A percentile compares a stretch with the other conserved stretches of the same genome.
These are phyloP conservation scores for Arthrobotrys sinensis DNA, from an alignment of 2,329 filamentous ascomycete genomes.

Conservation along the genomic window DNA sequence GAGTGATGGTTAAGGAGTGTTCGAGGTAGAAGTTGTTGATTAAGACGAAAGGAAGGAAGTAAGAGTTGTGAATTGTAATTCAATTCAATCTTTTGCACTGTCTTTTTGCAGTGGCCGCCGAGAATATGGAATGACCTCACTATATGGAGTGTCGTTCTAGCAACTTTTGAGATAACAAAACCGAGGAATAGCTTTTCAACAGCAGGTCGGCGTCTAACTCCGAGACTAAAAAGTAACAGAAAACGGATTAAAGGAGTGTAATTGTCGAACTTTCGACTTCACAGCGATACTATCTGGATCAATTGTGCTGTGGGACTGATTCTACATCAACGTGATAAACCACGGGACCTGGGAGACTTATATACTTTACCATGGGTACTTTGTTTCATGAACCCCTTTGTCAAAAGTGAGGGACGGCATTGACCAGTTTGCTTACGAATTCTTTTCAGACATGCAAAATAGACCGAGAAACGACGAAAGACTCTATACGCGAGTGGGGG, in stretches of 20 bases:
- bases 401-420: slow-evolving; percentile 11
- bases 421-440: slow-evolving; percentile 46
- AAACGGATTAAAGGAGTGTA: slow-evolving; percentile 47
- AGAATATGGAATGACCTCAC: slow-evolving; percentile 32
- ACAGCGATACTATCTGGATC: slow-evolving; percentile 47
- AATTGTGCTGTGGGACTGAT: slow-evolving; percentile 14
- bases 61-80: background rate
- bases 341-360: slow-evolving; percentile 32
- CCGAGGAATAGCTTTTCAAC: background rate
- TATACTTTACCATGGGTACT: slow-evolving; percentile 52
- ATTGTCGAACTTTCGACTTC: slow-evolving; percentile 49
- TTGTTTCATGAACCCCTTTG: slow-evolving; percentile 7
- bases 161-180: slow-evolving; percentile 16
- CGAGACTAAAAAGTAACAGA: background rate
- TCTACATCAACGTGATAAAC: slow-evolving; percentile 48
- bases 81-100: background rate
- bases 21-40: background rate
- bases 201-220: slow-evolving; percentile 6
- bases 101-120: background rate
- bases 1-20: background rate
- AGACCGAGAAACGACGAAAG: slow-evolving; percentile 16
- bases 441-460: slow-evolving; percentile 46
- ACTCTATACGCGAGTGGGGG: slow-evolving; percentile 34
- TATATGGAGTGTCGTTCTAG: slow-evolving; percentile 44
- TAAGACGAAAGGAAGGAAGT: background rate